Conservation (phyloP, 192 early-diverging fungal species). For the Chytriomyces sp. region DNA sequence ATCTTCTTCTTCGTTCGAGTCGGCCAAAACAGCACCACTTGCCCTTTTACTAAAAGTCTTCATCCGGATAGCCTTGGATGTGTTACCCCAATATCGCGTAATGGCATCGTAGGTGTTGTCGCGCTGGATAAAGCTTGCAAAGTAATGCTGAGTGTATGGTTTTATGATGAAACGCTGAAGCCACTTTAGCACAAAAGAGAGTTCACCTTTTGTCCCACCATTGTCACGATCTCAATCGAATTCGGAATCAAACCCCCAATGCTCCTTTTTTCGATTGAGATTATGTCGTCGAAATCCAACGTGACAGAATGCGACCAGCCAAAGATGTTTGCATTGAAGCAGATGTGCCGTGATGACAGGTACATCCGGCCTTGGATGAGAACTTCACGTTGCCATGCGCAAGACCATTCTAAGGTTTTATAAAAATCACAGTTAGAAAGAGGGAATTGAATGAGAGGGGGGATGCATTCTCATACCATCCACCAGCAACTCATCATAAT, state of each 20-base stretch:
- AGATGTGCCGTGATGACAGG: slow-evolving; percentile 37
- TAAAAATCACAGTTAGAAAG: background rate
- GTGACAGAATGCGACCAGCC: slow-evolving; percentile 46
- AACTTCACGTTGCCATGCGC: slow-evolving; percentile 55
- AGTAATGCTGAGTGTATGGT: slow-evolving; percentile 38
- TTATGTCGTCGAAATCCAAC: slow-evolving; percentile 41
- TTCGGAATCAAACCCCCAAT: slow-evolving; percentile 53
- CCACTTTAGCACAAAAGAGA: background rate
- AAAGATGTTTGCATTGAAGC: slow-evolving; percentile 51
- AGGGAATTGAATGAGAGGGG: background rate
- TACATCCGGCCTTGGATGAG: slow-evolving; percentile 55
- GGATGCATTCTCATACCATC: slow-evolving; percentile 30
- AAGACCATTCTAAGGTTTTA: slow-evolving; percentile 40
- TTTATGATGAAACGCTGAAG: background rate
- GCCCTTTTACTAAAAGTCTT: slow-evolving; percentile 25
- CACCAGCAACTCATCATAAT: slow-evolving; percentile 37
- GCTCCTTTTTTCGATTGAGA: slow-evolving; percentile 43
- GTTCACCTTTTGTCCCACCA: slow-evolving; percentile 23
- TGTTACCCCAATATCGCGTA: slow-evolving; percentile 33
- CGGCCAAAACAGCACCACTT: background rate
- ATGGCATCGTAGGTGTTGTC: slow-evolving; percentile 38
- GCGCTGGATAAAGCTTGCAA: slow-evolving; percentile 48
- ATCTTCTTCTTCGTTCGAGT: background rate
- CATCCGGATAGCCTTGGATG: slow-evolving; percentile 27
- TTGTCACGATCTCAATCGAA: slow-evolving; percentile 45